Evolutionary conservation across 2,329 filamentous ascomycete species (phyloP).

Genomic region (Sphaerulina populicola): DNA sequence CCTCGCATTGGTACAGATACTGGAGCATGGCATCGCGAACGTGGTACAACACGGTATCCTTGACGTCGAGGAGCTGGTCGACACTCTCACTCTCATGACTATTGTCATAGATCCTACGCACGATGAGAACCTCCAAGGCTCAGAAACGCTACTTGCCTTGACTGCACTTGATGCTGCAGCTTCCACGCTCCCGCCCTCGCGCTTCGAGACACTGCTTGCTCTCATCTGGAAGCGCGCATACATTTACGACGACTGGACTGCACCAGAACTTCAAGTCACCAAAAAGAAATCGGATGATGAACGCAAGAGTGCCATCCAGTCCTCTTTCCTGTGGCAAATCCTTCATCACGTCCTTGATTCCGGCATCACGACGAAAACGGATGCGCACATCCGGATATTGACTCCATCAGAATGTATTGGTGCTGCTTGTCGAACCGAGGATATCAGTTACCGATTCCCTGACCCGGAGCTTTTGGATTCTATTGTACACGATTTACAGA

Average conservation of each 20-base stretch:
- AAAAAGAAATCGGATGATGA: conserved; percentile 54
- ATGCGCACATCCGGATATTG: conserved; percentile 21
- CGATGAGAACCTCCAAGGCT: conserved; percentile 43
- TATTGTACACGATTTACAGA: conserved; percentile 61
- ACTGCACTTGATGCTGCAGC: conserved; percentile 47
- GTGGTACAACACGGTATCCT: conserved; percentile 66
- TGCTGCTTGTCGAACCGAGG: conserved; percentile 50
- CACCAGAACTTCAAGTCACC: conserved; percentile 43
- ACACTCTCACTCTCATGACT: conserved; percentile 71
- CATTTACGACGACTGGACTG: conserved; percentile 79
- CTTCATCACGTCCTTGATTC: conserved; percentile 18
- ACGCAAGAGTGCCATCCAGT: conserved; percentile 51
- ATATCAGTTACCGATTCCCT: conserved; percentile 47
- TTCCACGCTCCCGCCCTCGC: conserved; percentile 46
- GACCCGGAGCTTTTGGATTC: conserved; percentile 55
- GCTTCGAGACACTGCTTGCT: conserved; percentile 48
- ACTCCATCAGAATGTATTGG: conserved; percentile 38
- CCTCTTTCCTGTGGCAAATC: conserved; percentile 43
- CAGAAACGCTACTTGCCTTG: conserved; percentile 69
- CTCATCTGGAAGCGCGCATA: conserved; percentile 85
- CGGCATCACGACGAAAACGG: conserved; percentile 12
- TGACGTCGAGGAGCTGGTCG: conserved; percentile 51
- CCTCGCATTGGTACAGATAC: conserved; percentile 60
- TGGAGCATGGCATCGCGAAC: conserved; percentile 61
- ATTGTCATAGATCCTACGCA: conserved; percentile 37